Percentiles rank a stretch among this genome's conserved stretches.
These are phyloP conservation scores for Mangifera indica DNA, from an alignment of 345 rosid genomes.

Conservation along the genomic window DNA sequence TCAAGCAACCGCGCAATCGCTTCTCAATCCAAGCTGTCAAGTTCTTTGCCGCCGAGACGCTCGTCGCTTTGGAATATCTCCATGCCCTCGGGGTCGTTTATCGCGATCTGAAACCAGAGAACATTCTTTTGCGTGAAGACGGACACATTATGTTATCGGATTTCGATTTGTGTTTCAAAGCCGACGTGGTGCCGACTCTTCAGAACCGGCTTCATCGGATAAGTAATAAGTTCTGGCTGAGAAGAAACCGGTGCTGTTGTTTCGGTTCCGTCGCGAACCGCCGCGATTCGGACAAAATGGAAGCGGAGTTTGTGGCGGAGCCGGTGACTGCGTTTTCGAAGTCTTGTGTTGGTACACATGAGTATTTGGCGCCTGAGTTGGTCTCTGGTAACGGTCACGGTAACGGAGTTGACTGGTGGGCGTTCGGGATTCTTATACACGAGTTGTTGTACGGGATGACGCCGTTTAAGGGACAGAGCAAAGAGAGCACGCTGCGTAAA, in stretches of 20 bases:
- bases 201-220: slow-evolving; percentile 8
- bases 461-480: slow-evolving; percentile 73
- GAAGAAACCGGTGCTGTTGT: slow-evolving; percentile 34
- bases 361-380: slow-evolving; percentile 88
- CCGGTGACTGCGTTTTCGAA: slow-evolving; percentile 58
- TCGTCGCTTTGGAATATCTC: slow-evolving; percentile 78
- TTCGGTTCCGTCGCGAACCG: slow-evolving; percentile 20
- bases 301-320: slow-evolving; percentile 59
- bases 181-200: slow-evolving; percentile 57
- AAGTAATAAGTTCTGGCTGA: too few species aligned
- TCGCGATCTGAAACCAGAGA: slow-evolving; percentile 91
- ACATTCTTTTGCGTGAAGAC: slow-evolving; percentile 69
- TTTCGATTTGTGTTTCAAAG: slow-evolving; percentile 66
- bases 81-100: slow-evolving; percentile 84
- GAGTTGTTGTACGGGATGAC: slow-evolving; percentile 73
- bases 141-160: slow-evolving; percentile 92
- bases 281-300: slow-evolving; percentile 38
- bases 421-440: slow-evolving; percentile 72
- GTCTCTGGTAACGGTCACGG: slow-evolving; percentile 80
- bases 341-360: slow-evolving; percentile 92
- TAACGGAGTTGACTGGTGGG: slow-evolving; percentile 97
- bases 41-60: slow-evolving; percentile 79
- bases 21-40: slow-evolving; percentile 58
- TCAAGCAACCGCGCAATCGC: slow-evolving; percentile 62
- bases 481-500: slow-evolving; percentile 75